Evolutionary conservation across 1,139 yeast genomes (phyloP).

Genomic region (Ogataea hybrid): DNA sequence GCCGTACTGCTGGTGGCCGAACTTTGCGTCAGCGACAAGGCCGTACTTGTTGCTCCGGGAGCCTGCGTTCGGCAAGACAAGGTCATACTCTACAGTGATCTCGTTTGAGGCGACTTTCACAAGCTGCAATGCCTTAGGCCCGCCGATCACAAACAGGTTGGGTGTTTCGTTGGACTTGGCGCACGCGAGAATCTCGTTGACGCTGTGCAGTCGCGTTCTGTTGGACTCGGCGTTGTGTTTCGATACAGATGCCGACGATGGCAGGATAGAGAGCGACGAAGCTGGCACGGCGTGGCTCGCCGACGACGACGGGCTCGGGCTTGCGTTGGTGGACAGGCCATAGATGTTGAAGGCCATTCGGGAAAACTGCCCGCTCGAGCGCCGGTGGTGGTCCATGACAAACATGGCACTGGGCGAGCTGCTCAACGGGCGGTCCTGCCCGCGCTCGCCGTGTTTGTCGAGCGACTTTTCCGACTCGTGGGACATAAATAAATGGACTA

Average conservation of each 20-base stretch:
- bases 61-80: conserved; percentile 31
- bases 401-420: conserved; percentile 23
- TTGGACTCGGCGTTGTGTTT: conserved; percentile 20
- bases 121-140: conserved; percentile 54
- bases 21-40: conserved; percentile 46
- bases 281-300: conserved; percentile 16
- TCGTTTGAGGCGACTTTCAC: conserved; percentile 41
- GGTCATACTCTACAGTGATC: conserved; percentile 35
- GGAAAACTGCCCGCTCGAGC: conserved; percentile 31
- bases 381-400: conserved; percentile 24
- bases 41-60: conserved; percentile 42
- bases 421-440: conserved; percentile 10
- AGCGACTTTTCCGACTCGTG: conserved; percentile 4
- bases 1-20: conserved; percentile 44
- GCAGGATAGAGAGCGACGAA: conserved; percentile 20
- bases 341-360: conserved; percentile 41
- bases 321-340: conserved; percentile 27
- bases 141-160: conserved; percentile 55
- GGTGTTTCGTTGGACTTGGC: conserved; percentile 39
- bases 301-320: conserved; percentile 16
- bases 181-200: conserved; percentile 36
- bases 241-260: conserved; percentile 18
- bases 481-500: conserved; percentile 1
- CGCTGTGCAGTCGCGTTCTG: conserved; percentile 28
- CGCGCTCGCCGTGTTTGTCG: conserved; percentile 1